phyloP scores from a whole-genome alignment of 1,139 yeast genomes.

The Keqinozyma sinolaborantium region DNA sequence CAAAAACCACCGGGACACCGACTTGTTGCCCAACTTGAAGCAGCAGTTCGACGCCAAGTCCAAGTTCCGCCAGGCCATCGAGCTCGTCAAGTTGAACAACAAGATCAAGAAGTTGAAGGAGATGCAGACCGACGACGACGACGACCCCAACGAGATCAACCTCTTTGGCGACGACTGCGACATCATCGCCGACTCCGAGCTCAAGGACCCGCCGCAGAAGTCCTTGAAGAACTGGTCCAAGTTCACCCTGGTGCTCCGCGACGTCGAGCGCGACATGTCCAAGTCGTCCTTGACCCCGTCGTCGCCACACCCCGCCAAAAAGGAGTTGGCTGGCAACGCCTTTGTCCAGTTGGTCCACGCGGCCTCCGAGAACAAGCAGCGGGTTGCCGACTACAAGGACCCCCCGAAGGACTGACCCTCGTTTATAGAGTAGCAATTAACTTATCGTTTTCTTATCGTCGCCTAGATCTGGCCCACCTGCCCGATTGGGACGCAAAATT shows the following conservation, averaged over 20 bases:
- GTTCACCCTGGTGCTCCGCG: constrained; percentile 3
- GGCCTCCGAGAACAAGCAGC: constrained; percentile 64
- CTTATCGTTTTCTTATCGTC: no score
- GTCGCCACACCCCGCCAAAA: constrained; percentile 10
- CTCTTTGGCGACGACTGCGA: constrained; percentile 32
- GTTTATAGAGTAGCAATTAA: no score
- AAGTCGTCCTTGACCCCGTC: constrained; percentile 16
- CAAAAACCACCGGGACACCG: constrained; percentile 46
- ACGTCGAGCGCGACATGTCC: constrained; percentile 8
- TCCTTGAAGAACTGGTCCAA: constrained; percentile 9
- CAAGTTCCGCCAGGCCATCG: constrained; percentile 84
- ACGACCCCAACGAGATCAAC: constrained; percentile 49
- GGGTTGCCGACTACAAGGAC: constrained; percentile 43
- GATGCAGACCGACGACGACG: constrained; percentile 50
- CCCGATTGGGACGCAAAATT: background rate
- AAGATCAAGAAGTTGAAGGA: constrained; percentile 64
- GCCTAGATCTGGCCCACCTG: constrained; percentile 1
- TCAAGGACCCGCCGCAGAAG: constrained; percentile 4
- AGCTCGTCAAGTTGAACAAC: constrained; percentile 72
- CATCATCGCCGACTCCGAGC: constrained; percentile 5
- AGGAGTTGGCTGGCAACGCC: constrained; percentile 34
- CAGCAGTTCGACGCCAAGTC: constrained; percentile 81
- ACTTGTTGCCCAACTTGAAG: constrained; percentile 63
- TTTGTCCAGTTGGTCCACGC: constrained; percentile 75
- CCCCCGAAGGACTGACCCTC: no score